A percentile compares a stretch with the other conserved stretches of the same genome.
Evolutionary conservation across 352 stramenopile genomes (phyloP).

Genomic region (Phytophthora pisi): DNA sequence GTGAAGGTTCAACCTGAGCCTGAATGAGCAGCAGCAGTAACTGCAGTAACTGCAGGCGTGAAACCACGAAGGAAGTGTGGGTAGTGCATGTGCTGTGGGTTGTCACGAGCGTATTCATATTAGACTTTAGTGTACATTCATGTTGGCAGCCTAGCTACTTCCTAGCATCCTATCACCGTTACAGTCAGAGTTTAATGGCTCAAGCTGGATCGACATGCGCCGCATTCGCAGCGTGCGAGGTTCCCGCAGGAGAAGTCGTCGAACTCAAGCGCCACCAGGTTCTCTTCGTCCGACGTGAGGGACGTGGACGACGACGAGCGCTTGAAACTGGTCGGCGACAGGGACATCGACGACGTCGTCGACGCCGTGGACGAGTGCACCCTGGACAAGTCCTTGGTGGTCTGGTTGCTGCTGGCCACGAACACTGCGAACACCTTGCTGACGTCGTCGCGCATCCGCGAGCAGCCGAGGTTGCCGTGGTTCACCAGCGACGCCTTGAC

Average conservation of each 20-base stretch:
- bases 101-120: slow-evolving; percentile 17
- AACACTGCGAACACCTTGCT: slow-evolving; percentile 37
- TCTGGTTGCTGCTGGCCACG: slow-evolving; percentile 20
- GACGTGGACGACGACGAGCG: slow-evolving; percentile 20
- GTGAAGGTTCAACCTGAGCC: not conserved
- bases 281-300: slow-evolving; percentile 38
- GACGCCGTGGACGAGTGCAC: slow-evolving; percentile 10
- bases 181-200: slow-evolving; percentile 7
- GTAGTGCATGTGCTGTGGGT: not conserved
- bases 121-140: slow-evolving; percentile 26
- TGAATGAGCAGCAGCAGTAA: not conserved
- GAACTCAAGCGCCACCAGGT: slow-evolving; percentile 12
- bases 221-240: slow-evolving; percentile 26
- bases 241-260: slow-evolving; percentile 31
- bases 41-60: not conserved
- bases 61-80: not conserved
- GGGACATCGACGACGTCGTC: slow-evolving; percentile 4
- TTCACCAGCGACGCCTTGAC: slow-evolving; percentile 44
- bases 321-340: slow-evolving; percentile 26
- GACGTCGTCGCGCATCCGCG: slow-evolving; percentile 34
- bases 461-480: slow-evolving; percentile 41
- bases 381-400: slow-evolving; percentile 10
- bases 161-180: not conserved
- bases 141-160: slow-evolving; percentile 10
- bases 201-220: slow-evolving; percentile 21